Conservation (phyloP, 306 rosid genomes). For the Ziziphus jujuba region DNA sequence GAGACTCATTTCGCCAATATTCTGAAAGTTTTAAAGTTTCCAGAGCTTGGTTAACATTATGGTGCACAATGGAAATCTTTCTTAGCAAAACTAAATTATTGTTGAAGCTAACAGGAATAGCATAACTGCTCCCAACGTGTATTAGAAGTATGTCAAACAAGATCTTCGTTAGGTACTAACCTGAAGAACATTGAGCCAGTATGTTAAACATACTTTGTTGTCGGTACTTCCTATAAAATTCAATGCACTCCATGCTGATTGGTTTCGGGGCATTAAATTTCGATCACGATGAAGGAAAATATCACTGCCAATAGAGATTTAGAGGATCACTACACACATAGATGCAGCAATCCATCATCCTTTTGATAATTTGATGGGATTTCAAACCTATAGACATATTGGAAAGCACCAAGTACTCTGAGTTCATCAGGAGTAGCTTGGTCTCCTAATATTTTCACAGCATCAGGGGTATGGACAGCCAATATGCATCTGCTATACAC, state of each 20-base stretch:
- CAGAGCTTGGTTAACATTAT: neutral
- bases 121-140: neutral
- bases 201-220: slow-evolving; percentile 70
- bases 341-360: too few species aligned
- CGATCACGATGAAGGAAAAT: slow-evolving; percentile 88
- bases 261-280: slow-evolving; percentile 82
- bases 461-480: slow-evolving; percentile 83
- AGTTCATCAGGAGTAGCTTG: slow-evolving; percentile 68
- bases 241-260: slow-evolving; percentile 97
- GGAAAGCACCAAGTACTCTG: slow-evolving; percentile 91
- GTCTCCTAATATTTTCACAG: slow-evolving; percentile 68
- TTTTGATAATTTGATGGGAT: neutral
- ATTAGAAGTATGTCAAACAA: neutral
- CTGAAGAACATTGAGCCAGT: slow-evolving; percentile 96
- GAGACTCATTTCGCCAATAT: slow-evolving; percentile 51
- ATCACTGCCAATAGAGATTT: slow-evolving; percentile 74
- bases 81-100: neutral
- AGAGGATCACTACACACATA: slow-evolving; percentile 40
- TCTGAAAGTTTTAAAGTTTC: slow-evolving; percentile 48
- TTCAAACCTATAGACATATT: slow-evolving; percentile 75
- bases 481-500: slow-evolving; percentile 55
- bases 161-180: slow-evolving; percentile 28
- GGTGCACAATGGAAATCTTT: neutral
- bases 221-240: slow-evolving; percentile 70
- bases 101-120: neutral